These are phyloP conservation scores for Oenanthe sinensis DNA, from an alignment of 129 eudicot species.

Conservation along the genomic window DNA sequence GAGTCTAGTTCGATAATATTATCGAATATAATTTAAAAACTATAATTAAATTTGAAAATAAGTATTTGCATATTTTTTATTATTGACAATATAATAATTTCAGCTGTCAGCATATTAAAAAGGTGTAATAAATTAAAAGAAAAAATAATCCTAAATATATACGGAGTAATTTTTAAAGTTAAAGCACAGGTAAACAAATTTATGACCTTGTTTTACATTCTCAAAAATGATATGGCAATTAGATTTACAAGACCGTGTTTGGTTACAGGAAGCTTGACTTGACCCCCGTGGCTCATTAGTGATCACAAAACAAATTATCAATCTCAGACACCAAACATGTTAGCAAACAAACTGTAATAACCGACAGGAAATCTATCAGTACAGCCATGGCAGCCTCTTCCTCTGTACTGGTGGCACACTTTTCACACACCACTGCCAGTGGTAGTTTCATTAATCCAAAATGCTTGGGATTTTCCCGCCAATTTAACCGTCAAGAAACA, in stretches of 20 bases:
- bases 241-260: background rate
- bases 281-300: background rate
- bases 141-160: too few relatives aligned
- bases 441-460: slow-evolving; percentile 10
- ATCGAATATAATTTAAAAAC: background rate
- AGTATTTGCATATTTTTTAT: too few relatives aligned
- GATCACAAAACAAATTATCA: slow-evolving; percentile 1
- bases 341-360: background rate
- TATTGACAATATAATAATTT: too few relatives aligned
- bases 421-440: background rate
- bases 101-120: too few relatives aligned
- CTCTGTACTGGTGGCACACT: background rate
- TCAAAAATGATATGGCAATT: too few relatives aligned
- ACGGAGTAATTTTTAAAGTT: too few relatives aligned
- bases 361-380: background rate
- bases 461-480: slow-evolving; percentile 33
- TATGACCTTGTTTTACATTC: too few relatives aligned
- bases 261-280: background rate
- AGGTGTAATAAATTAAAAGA: too few relatives aligned
- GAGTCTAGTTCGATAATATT: background rate
- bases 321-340: background rate
- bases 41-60: too few relatives aligned
- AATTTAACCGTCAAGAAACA: slow-evolving; percentile 18
- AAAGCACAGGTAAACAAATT: too few relatives aligned
- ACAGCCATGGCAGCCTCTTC: background rate